A percentile compares a stretch with the other conserved stretches of the same genome.
phyloP scores from a whole-genome alignment of 2,329 filamentous ascomycete genomes.

The Epichloe uncinata region DNA sequence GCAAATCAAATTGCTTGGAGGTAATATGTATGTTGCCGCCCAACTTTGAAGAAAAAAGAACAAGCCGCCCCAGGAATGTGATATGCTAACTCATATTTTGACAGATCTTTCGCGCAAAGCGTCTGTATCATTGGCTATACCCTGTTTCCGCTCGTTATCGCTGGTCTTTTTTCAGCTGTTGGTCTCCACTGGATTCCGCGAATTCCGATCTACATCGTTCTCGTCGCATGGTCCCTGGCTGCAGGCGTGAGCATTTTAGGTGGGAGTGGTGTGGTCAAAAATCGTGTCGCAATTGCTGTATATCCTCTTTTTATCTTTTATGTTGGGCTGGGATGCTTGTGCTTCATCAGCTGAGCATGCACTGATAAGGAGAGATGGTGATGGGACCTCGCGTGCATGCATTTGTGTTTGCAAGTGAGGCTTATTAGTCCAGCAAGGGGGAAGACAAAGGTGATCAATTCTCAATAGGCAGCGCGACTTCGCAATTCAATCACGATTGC shows the following conservation, averaged over 20 bases:
- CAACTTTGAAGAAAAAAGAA: not conserved
- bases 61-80: not conserved
- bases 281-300: constrained; percentile 83
- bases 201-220: constrained; percentile 79
- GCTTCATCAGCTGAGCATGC: constrained; percentile 74
- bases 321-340: constrained; percentile 80
- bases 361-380: not conserved
- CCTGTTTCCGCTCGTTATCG: constrained; percentile 90
- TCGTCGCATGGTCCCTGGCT: constrained; percentile 86
- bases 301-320: constrained; percentile 96
- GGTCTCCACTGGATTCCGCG: constrained; percentile 66
- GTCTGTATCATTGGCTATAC: constrained; percentile 98
- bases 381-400: too few species aligned
- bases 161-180: constrained; percentile 80
- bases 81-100: not conserved
- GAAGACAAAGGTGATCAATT: too few species aligned
- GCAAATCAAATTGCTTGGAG: constrained; percentile 91
- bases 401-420: not conserved
- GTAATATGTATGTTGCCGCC: constrained; percentile 68
- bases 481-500: too few species aligned
- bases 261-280: constrained; percentile 89
- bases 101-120: constrained; percentile 91
- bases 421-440: too few species aligned
- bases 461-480: too few species aligned
- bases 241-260: constrained; percentile 93